phyloP scores from a whole-genome alignment of 805 yeast species.

The Candida sanyiensis region DNA sequence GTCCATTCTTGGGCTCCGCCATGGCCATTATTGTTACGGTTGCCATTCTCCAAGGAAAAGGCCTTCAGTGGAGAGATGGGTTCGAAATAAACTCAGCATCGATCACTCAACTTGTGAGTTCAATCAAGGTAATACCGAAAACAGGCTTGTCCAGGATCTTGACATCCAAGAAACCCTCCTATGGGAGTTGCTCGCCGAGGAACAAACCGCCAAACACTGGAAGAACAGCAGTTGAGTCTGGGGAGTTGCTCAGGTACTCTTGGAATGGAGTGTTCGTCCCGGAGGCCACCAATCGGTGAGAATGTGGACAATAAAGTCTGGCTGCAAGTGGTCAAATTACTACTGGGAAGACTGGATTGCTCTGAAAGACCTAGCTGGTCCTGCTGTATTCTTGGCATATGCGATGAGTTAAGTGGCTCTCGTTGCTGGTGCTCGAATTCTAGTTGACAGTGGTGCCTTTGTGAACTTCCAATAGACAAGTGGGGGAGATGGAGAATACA shows the following conservation, averaged over 20 bases:
- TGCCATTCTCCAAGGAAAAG: conserved; percentile 13
- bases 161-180: conserved; percentile 37
- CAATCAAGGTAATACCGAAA: conserved; percentile 41
- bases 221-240: conserved; percentile 38
- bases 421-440: too few species aligned
- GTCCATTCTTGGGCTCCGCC: too few species aligned
- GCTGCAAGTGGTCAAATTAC: conserved; percentile 45
- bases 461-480: too few species aligned
- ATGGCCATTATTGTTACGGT: too few species aligned
- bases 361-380: conserved; percentile 39
- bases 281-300: conserved; percentile 44
- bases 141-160: conserved; percentile 42
- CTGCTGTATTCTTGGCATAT: conserved; percentile 36
- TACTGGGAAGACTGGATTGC: too few species aligned
- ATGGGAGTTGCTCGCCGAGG: conserved; percentile 43
- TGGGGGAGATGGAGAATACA: too few species aligned
- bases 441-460: too few species aligned
- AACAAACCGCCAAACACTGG: conserved; percentile 45
- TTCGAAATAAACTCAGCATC: conserved; percentile 35
- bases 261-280: conserved; percentile 48
- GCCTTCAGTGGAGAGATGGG: conserved; percentile 38
- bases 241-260: conserved; percentile 46
- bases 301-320: conserved; percentile 49
- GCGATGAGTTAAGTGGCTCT: too few species aligned
- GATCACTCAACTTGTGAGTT: conserved; percentile 37